Evolutionary conservation across 2,329 filamentous ascomycete species (phyloP), one percentile per base, ranked within the genome.

Genomic region (Orbilia blumenaviensis): DNA sequence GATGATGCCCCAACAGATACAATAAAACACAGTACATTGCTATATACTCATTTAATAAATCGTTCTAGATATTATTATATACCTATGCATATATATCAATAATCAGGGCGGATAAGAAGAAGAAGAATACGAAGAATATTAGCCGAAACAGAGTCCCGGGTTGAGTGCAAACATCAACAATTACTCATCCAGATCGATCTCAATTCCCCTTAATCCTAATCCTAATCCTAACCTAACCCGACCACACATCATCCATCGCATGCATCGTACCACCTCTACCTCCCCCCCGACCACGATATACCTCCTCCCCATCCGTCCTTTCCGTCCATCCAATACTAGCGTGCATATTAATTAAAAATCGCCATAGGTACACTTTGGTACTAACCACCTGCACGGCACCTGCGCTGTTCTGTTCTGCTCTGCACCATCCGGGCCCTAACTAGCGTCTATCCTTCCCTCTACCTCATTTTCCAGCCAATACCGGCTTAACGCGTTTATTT

Each of bases 311-410:
- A 2, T 16, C 38, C 38, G 16, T 23, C 18, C 42, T 18, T 21
- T 14, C 18, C 12, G 5, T 12, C 25, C 42, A 46, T 46, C 42
- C 42, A 46, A 56, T 56, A 56, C 52, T 56, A 56, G 52, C 52
- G 52, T 56, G 52, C 52, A 56, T 56, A 56, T 56, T 56, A 56
- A n/a, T n/a, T n/a, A n/a, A n/a, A n/a, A n/a, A n/a, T n/a, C n/a
- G n/a, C n/a, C n/a, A n/a, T n/a, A n/a, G n/a, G n/a, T n/a, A n/a
- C n/a, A n/a, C n/a, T n/a, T n/a, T n/a, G n/a, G n/a, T n/a, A n/a
- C n/a, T n/a, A n/a, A n/a, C n/a, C n/a, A n/a, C n/a, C n/a, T 44
- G 6, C 7, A 6, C 41, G 21, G 41, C 41, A 21, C 5, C 16
- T 44, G 41, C 41, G 10, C 41, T 23, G n/a, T n/a, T n/a, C n/a